These are phyloP conservation scores for Gaultheria prostrata DNA, from an alignment of 148 eudicot genomes.

Conservation along the genomic window DNA sequence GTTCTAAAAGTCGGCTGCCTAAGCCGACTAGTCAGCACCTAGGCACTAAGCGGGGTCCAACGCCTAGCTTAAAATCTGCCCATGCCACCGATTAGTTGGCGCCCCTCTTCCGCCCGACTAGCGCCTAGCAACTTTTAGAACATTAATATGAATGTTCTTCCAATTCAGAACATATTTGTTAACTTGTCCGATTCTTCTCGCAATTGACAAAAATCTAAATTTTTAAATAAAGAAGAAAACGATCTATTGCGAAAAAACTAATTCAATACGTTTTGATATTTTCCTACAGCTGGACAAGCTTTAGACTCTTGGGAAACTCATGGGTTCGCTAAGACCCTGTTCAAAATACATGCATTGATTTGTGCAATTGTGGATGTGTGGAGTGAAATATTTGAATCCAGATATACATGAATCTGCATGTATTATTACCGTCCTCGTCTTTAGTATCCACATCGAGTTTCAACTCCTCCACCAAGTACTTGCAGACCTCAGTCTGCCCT, in stretches of 20 bases:
- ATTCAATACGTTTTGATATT: neutral
- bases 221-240: neutral
- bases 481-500: conserved; percentile 81
- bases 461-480: conserved; percentile 89
- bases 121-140: too few relatives aligned
- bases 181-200: neutral
- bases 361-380: neutral
- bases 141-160: neutral
- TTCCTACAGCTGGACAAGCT: too few relatives aligned
- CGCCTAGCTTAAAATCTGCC: too few relatives aligned
- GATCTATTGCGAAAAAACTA: neutral
- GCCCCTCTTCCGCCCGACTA: too few relatives aligned
- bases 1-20: too few relatives aligned
- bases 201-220: neutral
- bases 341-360: neutral
- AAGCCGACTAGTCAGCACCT: too few relatives aligned
- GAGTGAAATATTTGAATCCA: neutral
- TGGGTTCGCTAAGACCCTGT: neutral
- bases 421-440: conserved; percentile 80
- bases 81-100: too few relatives aligned
- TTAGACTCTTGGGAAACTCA: neutral
- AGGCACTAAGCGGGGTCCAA: too few relatives aligned
- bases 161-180: neutral
- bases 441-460: conserved; percentile 69
- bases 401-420: neutral